Percentiles rank a stretch among this genome's conserved stretches.
phyloP scores from a whole-genome alignment of 31 red algal species.

The Asparagopsis taxiformis region DNA sequence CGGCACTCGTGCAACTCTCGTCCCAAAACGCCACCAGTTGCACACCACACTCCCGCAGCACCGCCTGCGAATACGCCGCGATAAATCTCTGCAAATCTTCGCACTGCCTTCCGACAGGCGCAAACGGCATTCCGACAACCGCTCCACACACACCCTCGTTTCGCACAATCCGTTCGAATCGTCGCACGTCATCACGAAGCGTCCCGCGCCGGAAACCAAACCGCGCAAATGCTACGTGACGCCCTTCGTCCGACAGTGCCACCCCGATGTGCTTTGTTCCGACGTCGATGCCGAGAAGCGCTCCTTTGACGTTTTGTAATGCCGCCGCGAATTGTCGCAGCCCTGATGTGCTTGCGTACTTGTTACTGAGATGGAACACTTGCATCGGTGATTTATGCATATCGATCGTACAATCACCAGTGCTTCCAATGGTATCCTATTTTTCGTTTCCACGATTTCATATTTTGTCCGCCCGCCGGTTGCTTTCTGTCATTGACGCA shows the following conservation, averaged over 20 bases:
- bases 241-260: conserved; percentile 12
- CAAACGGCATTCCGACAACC: conserved; percentile 22
- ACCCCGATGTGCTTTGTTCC: conserved; percentile 23
- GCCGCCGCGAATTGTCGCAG: background rate
- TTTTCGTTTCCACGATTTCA: too few species aligned
- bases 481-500: too few species aligned
- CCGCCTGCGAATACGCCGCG: conserved; percentile 6
- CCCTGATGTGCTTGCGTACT: too few species aligned
- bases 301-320: background rate
- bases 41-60: conserved; percentile 19
- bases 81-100: conserved; percentile 12
- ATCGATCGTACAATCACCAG: too few species aligned
- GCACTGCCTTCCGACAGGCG: conserved; percentile 11
- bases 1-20: conserved; percentile 24
- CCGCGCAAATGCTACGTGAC: conserved; percentile 10
- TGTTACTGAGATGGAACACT: too few species aligned
- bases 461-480: too few species aligned
- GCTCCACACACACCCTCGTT: background rate
- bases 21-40: conserved; percentile 20
- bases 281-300: conserved; percentile 19
- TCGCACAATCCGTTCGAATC: background rate
- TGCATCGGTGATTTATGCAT: too few species aligned
- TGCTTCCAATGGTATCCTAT: too few species aligned
- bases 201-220: conserved; percentile 3
- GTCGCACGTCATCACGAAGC: conserved; percentile 1